These are phyloP conservation scores for Agaricus blazei DNA, from an alignment of 768 basidiomycete genomes.

Conservation along the genomic window DNA sequence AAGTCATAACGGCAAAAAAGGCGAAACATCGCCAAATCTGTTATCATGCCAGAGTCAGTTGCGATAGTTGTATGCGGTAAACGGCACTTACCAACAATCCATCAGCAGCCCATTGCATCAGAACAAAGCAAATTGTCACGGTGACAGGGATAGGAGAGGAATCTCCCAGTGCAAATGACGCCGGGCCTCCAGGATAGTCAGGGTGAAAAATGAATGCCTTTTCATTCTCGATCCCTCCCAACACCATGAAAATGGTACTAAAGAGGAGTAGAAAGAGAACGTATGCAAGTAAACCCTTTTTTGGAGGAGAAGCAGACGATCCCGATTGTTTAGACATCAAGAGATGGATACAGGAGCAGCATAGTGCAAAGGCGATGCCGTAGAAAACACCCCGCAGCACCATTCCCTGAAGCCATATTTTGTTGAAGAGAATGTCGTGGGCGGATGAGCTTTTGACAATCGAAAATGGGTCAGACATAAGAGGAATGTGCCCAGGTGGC, in stretches of 20 bases:
- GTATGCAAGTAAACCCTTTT: background rate
- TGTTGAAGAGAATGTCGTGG: background rate
- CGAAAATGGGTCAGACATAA: background rate
- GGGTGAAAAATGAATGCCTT: background rate
- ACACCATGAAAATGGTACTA: background rate
- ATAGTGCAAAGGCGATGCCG: background rate
- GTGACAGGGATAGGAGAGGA: background rate
- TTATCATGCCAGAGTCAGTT: background rate
- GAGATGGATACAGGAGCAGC: background rate
- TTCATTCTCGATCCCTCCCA: background rate
- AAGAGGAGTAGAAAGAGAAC: background rate
- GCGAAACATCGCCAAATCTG: conserved; percentile 1
- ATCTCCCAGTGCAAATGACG: background rate
- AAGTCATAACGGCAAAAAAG: background rate
- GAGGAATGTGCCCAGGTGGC: background rate
- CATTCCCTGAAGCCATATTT: background rate
- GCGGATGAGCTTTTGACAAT: background rate
- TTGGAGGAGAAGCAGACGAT: background rate
- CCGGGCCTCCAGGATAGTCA: background rate
- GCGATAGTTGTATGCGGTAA: too few relatives aligned
- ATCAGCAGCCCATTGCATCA: conserved; percentile 1
- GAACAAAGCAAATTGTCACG: background rate
- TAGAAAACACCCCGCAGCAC: background rate
- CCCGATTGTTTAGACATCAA: background rate
- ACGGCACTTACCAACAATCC: background rate